These are phyloP conservation scores for Metschnikowia bowlesiae DNA, from an alignment of 805 yeast species.

Conservation along the genomic window DNA sequence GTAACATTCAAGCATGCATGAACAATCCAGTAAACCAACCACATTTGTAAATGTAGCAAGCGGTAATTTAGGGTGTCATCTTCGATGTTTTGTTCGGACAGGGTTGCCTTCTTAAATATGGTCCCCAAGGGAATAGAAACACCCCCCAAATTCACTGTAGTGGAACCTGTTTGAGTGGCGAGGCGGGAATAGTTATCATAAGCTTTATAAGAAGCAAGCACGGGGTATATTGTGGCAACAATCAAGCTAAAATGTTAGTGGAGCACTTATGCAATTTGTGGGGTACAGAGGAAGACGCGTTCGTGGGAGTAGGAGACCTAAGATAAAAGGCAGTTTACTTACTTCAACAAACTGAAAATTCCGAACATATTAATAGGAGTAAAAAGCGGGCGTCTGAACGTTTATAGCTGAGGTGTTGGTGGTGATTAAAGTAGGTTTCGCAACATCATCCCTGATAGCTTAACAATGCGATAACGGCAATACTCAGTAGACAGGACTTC, in stretches of 20 bases:
- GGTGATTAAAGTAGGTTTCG: neutral
- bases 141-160: conserved; percentile 34
- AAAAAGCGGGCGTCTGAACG: neutral
- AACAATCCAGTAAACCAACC: conserved; percentile 62
- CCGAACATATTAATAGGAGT: conserved; percentile 6
- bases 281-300: conserved; percentile 1
- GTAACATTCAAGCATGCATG: conserved; percentile 40
- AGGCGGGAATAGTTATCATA: conserved; percentile 39
- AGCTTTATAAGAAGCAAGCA: conserved; percentile 57
- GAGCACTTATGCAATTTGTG: neutral
- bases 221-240: conserved; percentile 52
- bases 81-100: conserved; percentile 11
- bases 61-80: conserved; percentile 20
- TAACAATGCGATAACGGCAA: conserved; percentile 1
- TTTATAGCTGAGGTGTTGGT: neutral
- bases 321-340: neutral
- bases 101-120: conserved; percentile 28
- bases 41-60: conserved; percentile 33
- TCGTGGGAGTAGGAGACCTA: neutral
- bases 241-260: conserved; percentile 13
- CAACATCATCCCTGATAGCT: conserved; percentile 3
- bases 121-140: conserved; percentile 37
- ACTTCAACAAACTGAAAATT: conserved; percentile 3
- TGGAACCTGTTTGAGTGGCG: conserved; percentile 25
- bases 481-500: neutral